These are phyloP conservation scores for Alliaria petiolata DNA, from an alignment of 345 rosid species.

Conservation along the genomic window DNA sequence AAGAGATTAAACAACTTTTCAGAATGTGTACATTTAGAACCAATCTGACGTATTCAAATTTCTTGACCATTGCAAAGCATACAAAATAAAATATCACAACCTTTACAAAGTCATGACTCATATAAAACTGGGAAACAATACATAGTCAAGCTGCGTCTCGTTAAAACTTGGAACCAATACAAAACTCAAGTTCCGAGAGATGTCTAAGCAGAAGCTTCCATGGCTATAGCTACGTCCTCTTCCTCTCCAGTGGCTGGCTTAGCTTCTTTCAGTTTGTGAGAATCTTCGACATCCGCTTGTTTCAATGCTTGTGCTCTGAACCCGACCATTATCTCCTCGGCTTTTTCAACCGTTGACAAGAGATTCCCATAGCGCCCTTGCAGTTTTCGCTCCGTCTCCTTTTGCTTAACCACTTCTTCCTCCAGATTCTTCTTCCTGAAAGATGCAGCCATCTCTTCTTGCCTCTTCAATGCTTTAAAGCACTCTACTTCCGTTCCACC, in stretches of 20 bases:
- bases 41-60: slow-evolving; percentile 6
- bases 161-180: slow-evolving; percentile 21
- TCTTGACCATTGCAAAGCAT: slow-evolving; percentile 8
- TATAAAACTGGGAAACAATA: slow-evolving; percentile 8
- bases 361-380: slow-evolving; percentile 74
- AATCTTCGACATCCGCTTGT: slow-evolving; percentile 40
- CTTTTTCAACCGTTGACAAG: slow-evolving; percentile 54
- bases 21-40: background rate
- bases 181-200: slow-evolving; percentile 16
- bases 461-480: slow-evolving; percentile 87
- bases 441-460: slow-evolving; percentile 85
- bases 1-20: background rate
- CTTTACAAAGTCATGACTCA: slow-evolving; percentile 23
- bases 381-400: slow-evolving; percentile 71
- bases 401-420: slow-evolving; percentile 91
- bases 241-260: slow-evolving; percentile 23
- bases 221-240: slow-evolving; percentile 25
- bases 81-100: slow-evolving; percentile 10
- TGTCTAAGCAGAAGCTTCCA: slow-evolving; percentile 23
- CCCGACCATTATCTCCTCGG: slow-evolving; percentile 39
- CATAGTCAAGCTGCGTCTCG: slow-evolving; percentile 17
- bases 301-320: slow-evolving; percentile 52
- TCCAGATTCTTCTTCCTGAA: slow-evolving; percentile 72
- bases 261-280: slow-evolving; percentile 25
- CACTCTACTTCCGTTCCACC: slow-evolving; percentile 92